Conservation (phyloP, 2,329 filamentous ascomycete genomes). For the Xylariaceae sp. region DNA sequence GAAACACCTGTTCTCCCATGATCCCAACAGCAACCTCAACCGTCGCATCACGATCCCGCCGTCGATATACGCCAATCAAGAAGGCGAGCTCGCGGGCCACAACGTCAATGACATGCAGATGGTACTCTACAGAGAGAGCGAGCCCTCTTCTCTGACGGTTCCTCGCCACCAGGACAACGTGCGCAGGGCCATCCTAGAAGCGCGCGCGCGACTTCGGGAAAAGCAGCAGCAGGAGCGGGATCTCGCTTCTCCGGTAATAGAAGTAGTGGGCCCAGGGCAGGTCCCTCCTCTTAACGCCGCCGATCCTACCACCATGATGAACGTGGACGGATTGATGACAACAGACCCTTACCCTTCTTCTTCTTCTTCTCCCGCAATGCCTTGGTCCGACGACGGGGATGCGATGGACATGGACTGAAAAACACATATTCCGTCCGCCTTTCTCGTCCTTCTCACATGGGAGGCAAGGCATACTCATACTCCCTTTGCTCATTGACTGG, state of each 20-base stretch:
- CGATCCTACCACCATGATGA: no score
- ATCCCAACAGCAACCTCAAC: no score
- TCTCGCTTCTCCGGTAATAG: no score
- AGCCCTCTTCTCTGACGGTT: slow-evolving; percentile 60
- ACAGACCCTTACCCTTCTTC: no score
- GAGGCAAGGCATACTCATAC: no score
- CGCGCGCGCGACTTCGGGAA: slow-evolving; percentile 62
- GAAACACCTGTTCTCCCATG: slow-evolving; percentile 66
- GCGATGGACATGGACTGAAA: slow-evolving; percentile 59
- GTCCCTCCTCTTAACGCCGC: no score
- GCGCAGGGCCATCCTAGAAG: slow-evolving; percentile 76
- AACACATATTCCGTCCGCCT: no score
- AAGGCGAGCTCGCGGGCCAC: slow-evolving; percentile 48
- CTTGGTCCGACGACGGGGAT: slow-evolving; percentile 44
- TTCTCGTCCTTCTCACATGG: no score
- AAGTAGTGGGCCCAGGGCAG: no score
- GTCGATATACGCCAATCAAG: slow-evolving; percentile 55
- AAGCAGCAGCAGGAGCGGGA: slow-evolving; percentile 33
- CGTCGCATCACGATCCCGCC: slow-evolving; percentile 59
- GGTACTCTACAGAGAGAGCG: slow-evolving; percentile 76
- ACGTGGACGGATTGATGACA: no score
- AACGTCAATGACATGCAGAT: slow-evolving; percentile 52
- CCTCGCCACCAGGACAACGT: slow-evolving; percentile 72
- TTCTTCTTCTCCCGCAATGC: slow-evolving; percentile 2
- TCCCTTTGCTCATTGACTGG: no score